Conservation (phyloP, 2,329 filamentous ascomycete genomes). For the Penicillium sp. region DNA sequence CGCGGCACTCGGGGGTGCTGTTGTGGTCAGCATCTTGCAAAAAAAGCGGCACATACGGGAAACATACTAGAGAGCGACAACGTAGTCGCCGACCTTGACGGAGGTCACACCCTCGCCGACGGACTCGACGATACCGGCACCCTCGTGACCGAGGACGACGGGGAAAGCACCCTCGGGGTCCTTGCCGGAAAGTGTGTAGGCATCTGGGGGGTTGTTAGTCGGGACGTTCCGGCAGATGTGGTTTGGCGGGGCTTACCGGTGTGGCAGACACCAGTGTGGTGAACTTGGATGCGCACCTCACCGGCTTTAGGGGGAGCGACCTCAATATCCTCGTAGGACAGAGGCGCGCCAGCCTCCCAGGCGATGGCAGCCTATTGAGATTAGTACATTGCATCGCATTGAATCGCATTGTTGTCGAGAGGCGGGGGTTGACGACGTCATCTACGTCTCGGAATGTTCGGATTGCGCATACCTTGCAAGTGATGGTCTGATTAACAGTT, state of each 20-base stretch:
- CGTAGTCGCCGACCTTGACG: constrained; percentile 91
- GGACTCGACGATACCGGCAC: constrained; percentile 88
- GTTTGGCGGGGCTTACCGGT: constrained; percentile 63
- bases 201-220: constrained; percentile 57
- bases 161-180: constrained; percentile 95
- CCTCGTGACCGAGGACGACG: constrained; percentile 85
- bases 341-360: constrained; percentile 91
- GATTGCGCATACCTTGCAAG: constrained; percentile 66
- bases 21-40: not conserved
- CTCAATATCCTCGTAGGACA: constrained; percentile 89
- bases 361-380: constrained; percentile 76
- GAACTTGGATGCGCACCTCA: constrained; percentile 95
- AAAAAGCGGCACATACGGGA: not conserved
- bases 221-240: not conserved
- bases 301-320: constrained; percentile 84
- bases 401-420: not conserved
- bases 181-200: constrained; percentile 93
- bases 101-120: constrained; percentile 92
- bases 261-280: constrained; percentile 98
- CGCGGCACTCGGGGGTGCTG: constrained; percentile 92
- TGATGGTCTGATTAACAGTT: constrained; percentile 68
- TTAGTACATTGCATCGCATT: not conserved
- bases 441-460: constrained; percentile 2
- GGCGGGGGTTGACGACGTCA: not conserved
- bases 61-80: constrained; percentile 80